These are phyloP conservation scores for Canna indica DNA, from an alignment of 176 grass and related monocot genomes.

Conservation along the genomic window DNA sequence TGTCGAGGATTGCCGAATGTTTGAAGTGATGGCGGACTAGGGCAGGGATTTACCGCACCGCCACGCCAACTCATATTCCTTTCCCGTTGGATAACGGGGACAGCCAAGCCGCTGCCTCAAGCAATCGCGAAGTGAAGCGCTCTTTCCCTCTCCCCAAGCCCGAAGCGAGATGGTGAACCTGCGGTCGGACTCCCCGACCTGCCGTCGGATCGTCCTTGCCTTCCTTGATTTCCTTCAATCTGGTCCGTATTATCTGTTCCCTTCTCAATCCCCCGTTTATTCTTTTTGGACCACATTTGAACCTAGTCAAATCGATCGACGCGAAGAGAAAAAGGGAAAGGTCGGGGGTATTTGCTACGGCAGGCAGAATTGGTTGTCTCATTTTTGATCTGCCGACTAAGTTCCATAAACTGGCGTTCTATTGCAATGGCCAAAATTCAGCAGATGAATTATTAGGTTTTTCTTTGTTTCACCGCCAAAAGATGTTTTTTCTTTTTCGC, in stretches of 20 bases:
- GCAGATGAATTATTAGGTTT: neutral
- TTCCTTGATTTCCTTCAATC: slow-evolving; percentile 80
- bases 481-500: neutral
- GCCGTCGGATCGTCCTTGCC: slow-evolving; percentile 51
- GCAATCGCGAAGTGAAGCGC: neutral
- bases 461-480: neutral
- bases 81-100: too few species aligned
- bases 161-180: slow-evolving; percentile 29
- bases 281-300: neutral
- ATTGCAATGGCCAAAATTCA: neutral
- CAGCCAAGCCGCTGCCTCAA: neutral
- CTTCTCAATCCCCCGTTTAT: neutral
- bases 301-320: neutral
- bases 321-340: neutral
- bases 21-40: too few species aligned
- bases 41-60: too few species aligned
- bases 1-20: too few species aligned
- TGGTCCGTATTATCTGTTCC: slow-evolving; percentile 26
- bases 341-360: neutral
- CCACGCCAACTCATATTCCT: too few species aligned
- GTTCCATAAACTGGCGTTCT: too few species aligned
- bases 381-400: too few species aligned
- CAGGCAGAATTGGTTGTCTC: too few species aligned
- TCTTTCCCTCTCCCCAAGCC: neutral
- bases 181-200: slow-evolving; percentile 49